phyloP scores from a whole-genome alignment of 148 eudicot species.

The Diospyros lotus region DNA sequence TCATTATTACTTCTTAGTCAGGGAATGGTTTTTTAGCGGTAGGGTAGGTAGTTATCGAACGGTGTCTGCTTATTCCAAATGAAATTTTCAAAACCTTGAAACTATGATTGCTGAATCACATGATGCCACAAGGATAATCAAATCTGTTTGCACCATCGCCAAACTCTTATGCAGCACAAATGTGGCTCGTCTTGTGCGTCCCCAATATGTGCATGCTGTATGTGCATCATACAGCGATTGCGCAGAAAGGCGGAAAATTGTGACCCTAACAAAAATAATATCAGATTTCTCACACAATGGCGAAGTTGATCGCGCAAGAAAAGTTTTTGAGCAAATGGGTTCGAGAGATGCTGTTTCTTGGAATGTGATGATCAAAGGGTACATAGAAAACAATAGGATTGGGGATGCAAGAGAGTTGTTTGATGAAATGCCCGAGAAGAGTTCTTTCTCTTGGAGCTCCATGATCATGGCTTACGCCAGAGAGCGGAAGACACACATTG shows the following conservation, averaged over 20 bases:
- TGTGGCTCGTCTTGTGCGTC: not conserved
- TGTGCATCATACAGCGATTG: not conserved
- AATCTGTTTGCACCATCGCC: not conserved
- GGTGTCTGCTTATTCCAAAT: not conserved
- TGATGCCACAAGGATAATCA: not conserved
- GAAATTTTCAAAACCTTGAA: not conserved
- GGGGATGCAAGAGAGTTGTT: conserved; percentile 27
- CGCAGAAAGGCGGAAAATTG: conserved; percentile 6
- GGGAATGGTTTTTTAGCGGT: no score
- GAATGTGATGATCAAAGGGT: conserved; percentile 34
- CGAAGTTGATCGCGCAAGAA: conserved; percentile 22
- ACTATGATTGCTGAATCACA: conserved; percentile 7
- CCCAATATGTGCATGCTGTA: conserved; percentile 4
- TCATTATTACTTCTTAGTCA: no score
- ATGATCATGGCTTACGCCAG: conserved; percentile 29
- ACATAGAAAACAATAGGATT: conserved; percentile 16
- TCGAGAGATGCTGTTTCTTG: conserved; percentile 20
- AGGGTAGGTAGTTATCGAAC: not conserved
- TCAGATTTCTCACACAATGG: conserved; percentile 17
- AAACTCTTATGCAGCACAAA: conserved; percentile 2
- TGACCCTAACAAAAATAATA: conserved; percentile 20
- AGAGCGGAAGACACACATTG: conserved; percentile 18
- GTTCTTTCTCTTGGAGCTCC: conserved; percentile 24
- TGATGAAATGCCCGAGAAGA: conserved; percentile 29
- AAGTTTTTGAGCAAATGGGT: conserved; percentile 21